These are phyloP conservation scores for Jatropha podagrica DNA, from an alignment of 441 rosid species.

Conservation along the genomic window DNA sequence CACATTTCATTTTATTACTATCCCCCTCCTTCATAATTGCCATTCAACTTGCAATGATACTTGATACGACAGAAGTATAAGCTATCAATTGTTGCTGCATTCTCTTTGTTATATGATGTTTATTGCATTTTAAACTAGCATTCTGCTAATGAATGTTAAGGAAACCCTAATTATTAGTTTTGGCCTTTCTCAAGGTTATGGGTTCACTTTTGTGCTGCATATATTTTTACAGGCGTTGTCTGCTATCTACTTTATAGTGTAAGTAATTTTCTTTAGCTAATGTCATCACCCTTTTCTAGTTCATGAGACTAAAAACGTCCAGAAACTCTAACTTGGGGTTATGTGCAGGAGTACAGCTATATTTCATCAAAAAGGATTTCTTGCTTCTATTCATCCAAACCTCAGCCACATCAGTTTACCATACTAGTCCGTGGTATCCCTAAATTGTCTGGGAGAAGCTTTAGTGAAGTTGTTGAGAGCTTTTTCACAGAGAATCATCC, in stretches of 20 bases:
- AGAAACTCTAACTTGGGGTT: slow-evolving; percentile 16
- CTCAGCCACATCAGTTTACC: slow-evolving; percentile 75
- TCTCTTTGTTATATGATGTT: not conserved
- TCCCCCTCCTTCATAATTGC: not conserved
- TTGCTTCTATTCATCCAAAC: slow-evolving; percentile 70
- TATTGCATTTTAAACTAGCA: slow-evolving; percentile 14
- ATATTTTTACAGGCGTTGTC: slow-evolving; percentile 77
- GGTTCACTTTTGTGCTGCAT: slow-evolving; percentile 92
- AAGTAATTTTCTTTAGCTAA: slow-evolving; percentile 34
- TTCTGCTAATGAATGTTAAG: slow-evolving; percentile 13
- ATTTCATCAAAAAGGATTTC: slow-evolving; percentile 65
- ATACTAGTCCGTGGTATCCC: slow-evolving; percentile 78
- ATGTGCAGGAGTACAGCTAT: slow-evolving; percentile 67
- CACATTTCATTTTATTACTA: not conserved
- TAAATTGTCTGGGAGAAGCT: slow-evolving; percentile 45
- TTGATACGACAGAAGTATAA: no score
- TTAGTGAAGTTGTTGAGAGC: slow-evolving; percentile 64
- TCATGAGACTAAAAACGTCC: slow-evolving; percentile 12
- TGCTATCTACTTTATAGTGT: slow-evolving; percentile 89
- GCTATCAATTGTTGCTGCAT: not conserved
- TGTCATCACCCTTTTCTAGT: slow-evolving; percentile 18
- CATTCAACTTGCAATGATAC: not conserved
- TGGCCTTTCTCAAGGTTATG: slow-evolving; percentile 70
- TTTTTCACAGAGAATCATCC: slow-evolving; percentile 86
- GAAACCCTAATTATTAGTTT: slow-evolving; percentile 35